A percentile compares a stretch with the other conserved stretches of the same genome.
Conservation (phyloP, 2,329 filamentous ascomycete genomes). For the Emergomyces africanus region DNA sequence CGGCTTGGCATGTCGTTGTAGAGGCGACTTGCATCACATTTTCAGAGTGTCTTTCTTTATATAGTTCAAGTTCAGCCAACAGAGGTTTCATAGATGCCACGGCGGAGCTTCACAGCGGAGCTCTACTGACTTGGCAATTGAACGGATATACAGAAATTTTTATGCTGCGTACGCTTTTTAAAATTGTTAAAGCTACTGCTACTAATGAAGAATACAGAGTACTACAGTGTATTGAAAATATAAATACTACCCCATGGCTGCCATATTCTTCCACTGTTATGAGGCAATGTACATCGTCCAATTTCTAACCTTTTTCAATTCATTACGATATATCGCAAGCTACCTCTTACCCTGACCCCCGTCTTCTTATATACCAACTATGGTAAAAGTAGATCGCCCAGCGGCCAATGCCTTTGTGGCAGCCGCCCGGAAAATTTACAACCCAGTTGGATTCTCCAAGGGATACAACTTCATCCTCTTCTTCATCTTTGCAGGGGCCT, state of each 20-base stretch:
- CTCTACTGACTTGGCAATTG: neutral
- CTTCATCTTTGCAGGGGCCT: constrained; percentile 33
- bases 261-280: neutral
- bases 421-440: constrained; percentile 2
- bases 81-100: neutral
- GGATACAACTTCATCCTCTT: constrained; percentile 46
- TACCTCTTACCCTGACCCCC: neutral
- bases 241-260: neutral
- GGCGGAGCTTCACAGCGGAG: neutral
- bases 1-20: neutral
- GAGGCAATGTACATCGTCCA: neutral
- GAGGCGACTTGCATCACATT: no score
- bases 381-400: constrained; percentile 3
- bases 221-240: neutral
- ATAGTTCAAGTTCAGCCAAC: neutral
- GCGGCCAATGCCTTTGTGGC: constrained; percentile 3
- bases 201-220: neutral
- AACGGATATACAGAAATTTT: neutral
- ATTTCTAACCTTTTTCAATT: neutral
- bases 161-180: neutral
- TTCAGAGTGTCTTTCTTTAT: neutral
- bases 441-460: constrained; percentile 40
- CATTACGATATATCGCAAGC: neutral
- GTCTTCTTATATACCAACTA: neutral
- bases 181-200: neutral